phyloP scores from a whole-genome alignment of 441 rosid species.

The Pelargonium fulgidum region DNA sequence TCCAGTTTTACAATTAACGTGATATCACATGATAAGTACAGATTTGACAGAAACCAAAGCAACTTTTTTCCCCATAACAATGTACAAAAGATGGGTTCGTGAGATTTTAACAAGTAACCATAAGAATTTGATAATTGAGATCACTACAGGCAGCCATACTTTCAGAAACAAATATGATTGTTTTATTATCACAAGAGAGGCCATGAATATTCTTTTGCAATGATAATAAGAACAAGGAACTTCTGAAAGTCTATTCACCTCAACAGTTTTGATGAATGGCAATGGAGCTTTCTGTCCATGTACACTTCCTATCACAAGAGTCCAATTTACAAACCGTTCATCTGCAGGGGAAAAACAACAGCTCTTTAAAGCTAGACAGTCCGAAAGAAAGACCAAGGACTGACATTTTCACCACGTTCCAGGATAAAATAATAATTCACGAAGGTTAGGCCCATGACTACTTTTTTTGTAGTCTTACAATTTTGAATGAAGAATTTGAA shows the following conservation, averaged over 20 bases:
- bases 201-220: background rate
- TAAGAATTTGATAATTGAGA: no score
- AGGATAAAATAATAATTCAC: background rate
- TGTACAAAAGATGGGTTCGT: no score
- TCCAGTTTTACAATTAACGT: no score
- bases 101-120: no score
- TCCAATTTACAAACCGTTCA: constrained; percentile 74
- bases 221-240: background rate
- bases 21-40: no score
- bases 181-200: background rate
- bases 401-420: background rate
- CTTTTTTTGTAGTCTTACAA: no score
- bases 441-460: background rate
- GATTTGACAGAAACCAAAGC: no score
- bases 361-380: no score
- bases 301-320: constrained; percentile 60
- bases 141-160: no score
- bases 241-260: constrained; percentile 39
- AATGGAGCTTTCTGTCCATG: constrained; percentile 65
- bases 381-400: background rate
- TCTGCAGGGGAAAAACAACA: constrained; percentile 33
- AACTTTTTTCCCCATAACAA: no score
- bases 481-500: no score
- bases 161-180: no score
- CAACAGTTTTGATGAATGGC: constrained; percentile 70